Percentiles rank a stretch among this genome's conserved stretches.
These are phyloP conservation scores for Fimicolochytrium jonesii DNA, from an alignment of 192 early-diverging fungal species.

Conservation along the genomic window DNA sequence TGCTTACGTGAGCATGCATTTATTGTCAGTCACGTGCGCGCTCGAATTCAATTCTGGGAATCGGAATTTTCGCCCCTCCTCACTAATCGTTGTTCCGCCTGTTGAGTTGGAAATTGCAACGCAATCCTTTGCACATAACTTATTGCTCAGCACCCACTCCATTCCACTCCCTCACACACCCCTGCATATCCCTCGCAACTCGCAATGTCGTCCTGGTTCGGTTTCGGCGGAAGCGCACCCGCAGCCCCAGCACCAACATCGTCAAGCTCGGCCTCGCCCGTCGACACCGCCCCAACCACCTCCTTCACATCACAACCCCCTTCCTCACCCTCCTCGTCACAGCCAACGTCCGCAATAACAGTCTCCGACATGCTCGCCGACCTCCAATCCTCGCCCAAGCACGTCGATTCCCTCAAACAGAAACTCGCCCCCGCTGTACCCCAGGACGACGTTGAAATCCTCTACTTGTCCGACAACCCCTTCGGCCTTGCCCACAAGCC, in stretches of 20 bases:
- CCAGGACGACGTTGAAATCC: slow-evolving; percentile 40
- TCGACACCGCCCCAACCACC: neutral
- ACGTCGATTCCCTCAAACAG: slow-evolving; percentile 5
- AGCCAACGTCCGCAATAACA: slow-evolving; percentile 12
- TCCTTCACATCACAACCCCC: neutral
- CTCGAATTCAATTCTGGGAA: too few relatives aligned
- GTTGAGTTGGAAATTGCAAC: too few relatives aligned
- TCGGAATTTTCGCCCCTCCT: too few relatives aligned
- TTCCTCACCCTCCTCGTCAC: neutral
- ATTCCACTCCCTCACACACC: too few relatives aligned
- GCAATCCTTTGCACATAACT: too few relatives aligned
- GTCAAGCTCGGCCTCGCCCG: neutral
- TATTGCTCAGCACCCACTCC: too few relatives aligned
- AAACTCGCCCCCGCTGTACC: slow-evolving; percentile 21
- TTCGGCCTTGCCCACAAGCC: slow-evolving; percentile 28
- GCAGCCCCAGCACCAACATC: neutral
- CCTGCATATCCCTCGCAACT: neutral
- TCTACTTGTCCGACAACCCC: slow-evolving; percentile 52
- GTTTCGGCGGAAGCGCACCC: slow-evolving; percentile 11
- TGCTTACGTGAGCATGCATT: too few relatives aligned
- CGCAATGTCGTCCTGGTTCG: slow-evolving; percentile 26
- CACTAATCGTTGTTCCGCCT: too few relatives aligned
- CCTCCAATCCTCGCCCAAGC: neutral
- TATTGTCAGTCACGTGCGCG: too few relatives aligned
- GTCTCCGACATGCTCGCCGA: slow-evolving; percentile 22